A percentile compares a stretch with the other conserved stretches of the same genome.
Conservation (phyloP, 768 basidiomycete genomes). For the Hericium alpestre region DNA sequence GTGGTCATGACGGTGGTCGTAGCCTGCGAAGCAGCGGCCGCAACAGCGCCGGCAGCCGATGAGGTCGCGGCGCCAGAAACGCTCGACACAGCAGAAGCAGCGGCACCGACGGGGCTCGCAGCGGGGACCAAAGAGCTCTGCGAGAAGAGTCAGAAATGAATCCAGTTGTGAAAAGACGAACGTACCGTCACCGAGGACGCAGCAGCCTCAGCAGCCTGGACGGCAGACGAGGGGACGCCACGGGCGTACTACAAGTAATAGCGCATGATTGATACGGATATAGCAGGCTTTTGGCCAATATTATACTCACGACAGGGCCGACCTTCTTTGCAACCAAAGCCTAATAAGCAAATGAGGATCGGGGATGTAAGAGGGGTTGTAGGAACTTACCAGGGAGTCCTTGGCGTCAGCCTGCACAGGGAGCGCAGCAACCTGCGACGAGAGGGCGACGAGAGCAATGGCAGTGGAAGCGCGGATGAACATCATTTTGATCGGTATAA, state of each 20-base stretch:
- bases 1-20: too few species aligned
- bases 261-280: background rate
- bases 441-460: background rate
- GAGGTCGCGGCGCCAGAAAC: too few species aligned
- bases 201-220: background rate
- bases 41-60: too few species aligned
- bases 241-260: background rate
- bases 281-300: too few species aligned
- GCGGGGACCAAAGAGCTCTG: too few species aligned
- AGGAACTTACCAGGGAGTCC: background rate
- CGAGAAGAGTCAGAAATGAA: too few species aligned
- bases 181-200: too few species aligned
- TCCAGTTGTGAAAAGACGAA: too few species aligned
- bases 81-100: too few species aligned
- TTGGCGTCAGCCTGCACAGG: background rate
- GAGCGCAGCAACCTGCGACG: background rate
- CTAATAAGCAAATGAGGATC: background rate
- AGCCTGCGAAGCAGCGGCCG: too few species aligned
- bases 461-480: background rate
- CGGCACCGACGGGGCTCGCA: too few species aligned
- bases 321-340: background rate
- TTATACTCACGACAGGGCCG: background rate
- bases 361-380: background rate
- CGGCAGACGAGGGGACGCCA: background rate
- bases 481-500: background rate